phyloP scores from a whole-genome alignment of 2,329 filamentous ascomycete species.

The Cytospora schulzeri region DNA sequence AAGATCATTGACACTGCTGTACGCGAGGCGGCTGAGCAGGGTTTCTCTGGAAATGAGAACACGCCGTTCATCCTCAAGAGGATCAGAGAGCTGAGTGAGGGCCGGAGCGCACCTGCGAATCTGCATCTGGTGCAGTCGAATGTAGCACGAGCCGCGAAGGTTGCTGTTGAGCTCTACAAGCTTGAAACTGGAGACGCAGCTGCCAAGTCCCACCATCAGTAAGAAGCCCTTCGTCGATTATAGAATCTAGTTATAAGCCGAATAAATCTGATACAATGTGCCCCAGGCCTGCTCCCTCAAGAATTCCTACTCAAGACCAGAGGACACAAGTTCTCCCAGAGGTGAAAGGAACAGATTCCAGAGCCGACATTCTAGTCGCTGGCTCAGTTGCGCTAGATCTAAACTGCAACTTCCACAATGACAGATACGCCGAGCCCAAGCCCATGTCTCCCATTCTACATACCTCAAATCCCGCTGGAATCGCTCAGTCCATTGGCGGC shows the following conservation, averaged over 20 bases:
- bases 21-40: conserved; percentile 63
- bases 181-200: conserved; percentile 38
- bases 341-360: conserved; percentile 19
- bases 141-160: conserved; percentile 55
- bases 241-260: not conserved
- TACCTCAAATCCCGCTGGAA: conserved; percentile 84
- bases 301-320: not conserved
- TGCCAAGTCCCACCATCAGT: conserved; percentile 21
- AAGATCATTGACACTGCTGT: conserved; percentile 69
- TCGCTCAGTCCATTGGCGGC: conserved; percentile 82
- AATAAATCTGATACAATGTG: conserved; percentile 8
- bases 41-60: conserved; percentile 72
- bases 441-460: conserved; percentile 56
- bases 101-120: conserved; percentile 74
- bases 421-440: conserved; percentile 32
- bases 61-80: conserved; percentile 81
- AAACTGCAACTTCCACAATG: conserved; percentile 71
- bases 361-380: conserved; percentile 76
- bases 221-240: conserved; percentile 13
- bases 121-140: conserved; percentile 60
- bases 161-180: conserved; percentile 56
- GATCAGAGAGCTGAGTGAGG: conserved; percentile 76
- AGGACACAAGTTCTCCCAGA: not conserved
- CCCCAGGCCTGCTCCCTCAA: conserved; percentile 11
- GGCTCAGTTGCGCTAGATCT: conserved; percentile 90